Evolutionary conservation across 2,329 filamentous ascomycete species (phyloP), one percentile per base, ranked within the genome.

Genomic region (Dactylellina leptospora): DNA sequence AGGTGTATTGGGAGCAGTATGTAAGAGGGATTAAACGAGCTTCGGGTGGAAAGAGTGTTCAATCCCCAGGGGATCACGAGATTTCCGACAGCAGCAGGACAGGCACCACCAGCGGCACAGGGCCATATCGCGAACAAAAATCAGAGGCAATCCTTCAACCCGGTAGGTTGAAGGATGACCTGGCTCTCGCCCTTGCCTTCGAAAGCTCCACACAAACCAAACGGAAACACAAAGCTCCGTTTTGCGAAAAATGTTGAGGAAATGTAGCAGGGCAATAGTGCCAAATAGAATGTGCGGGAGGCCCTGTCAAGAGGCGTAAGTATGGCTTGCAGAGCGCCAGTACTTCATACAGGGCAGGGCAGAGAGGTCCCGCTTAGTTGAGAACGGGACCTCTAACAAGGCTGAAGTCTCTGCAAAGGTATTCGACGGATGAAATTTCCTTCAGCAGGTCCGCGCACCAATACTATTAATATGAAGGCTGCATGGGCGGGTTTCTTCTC

Each of bases 41-140:
- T 70, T 38, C 36, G 51, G 13, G 25, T 18, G 6, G 45, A 51
- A 25, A 40, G 9, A 56, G 10, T 27, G 6, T 48, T 18, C 47
- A 45, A 44, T 20, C n/a, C 56, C 66, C 66, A 40, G 51, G 51
- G 50, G 53, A 63, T 56, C 66, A 70, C 51, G 58, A 71, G 56
- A 48, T 38, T 53, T 44, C 33, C 27, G n/a, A 44, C 38, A 58
- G 9, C 44, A 16, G 20, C 2, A 23, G n/a, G n/a, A n/a, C n/a
- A n/a, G n/a, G n/a, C n/a, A n/a, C n/a, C n/a, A n/a, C n/a, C n/a
- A 53, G 48, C 25, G 1, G 1, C 13, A 2, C 27, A 53, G 13
- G 30, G 16, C 48, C 13, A 3, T 23, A 36, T 38, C 8, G 30
- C 22, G 20, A 10, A 10, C 10, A n/a, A n/a, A n/a, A n/a, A n/a